Evolutionary conservation across 2,329 filamentous ascomycete genomes (phyloP).

Genomic region (Colletotrichum gigasporum): DNA sequence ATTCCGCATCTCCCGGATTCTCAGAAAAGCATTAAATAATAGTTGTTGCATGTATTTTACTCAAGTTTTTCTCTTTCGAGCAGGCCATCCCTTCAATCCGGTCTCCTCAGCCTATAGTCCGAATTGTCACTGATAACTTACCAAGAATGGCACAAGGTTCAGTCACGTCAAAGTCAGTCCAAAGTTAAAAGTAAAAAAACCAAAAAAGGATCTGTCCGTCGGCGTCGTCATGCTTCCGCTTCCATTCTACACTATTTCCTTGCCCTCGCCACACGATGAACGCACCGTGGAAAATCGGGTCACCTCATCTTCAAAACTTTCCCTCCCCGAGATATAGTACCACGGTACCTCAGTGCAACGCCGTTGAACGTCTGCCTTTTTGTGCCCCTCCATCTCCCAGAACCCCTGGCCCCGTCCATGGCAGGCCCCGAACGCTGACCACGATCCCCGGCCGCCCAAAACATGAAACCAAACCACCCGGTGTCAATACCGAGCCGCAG

Average conservation of each 20-base stretch:
- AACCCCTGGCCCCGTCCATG: not conserved
- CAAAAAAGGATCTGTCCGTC: too few relatives aligned
- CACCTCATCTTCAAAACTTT: constrained; percentile 4
- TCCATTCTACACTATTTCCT: too few relatives aligned
- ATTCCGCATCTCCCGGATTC: not conserved
- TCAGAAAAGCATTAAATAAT: too few relatives aligned
- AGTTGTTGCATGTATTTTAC: too few relatives aligned
- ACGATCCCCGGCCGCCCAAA: not conserved
- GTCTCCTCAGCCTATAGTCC: not conserved
- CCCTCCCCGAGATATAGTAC: not conserved
- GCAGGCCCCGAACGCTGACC: constrained; percentile 2
- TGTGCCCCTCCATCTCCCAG: not conserved
- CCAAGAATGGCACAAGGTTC: not conserved
- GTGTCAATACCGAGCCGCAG: constrained; percentile 3
- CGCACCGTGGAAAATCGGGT: not conserved
- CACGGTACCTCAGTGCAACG: too few relatives aligned
- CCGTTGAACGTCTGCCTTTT: too few relatives aligned
- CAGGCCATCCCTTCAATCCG: not conserved
- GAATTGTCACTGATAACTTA: not conserved
- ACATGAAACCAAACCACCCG: constrained; percentile 19
- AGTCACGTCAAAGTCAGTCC: constrained; percentile 2
- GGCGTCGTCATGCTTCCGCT: too few relatives aligned
- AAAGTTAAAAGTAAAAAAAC: not conserved
- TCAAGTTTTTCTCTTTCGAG: not conserved
- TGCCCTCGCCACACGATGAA: not conserved